Evolutionary conservation across 257 asterid genomes (phyloP).

Genomic region (Dorcoceras hygrometricum): DNA sequence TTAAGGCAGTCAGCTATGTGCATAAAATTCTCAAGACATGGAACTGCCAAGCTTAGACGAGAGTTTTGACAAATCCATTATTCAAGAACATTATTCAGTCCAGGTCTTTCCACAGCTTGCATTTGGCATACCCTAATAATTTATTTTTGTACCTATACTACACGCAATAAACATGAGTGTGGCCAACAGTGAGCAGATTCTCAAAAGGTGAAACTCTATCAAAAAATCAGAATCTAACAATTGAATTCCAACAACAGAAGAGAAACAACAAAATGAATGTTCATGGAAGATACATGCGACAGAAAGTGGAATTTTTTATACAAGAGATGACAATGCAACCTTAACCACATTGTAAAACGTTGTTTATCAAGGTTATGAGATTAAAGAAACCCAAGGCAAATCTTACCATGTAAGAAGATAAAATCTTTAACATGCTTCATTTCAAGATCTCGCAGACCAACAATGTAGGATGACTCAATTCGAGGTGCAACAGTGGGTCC

Average conservation of each 20-base stretch:
- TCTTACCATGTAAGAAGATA: slow-evolving; percentile 80
- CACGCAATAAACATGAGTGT: no score
- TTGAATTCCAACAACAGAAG: not conserved
- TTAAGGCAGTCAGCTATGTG: not conserved
- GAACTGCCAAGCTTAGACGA: slow-evolving; percentile 5
- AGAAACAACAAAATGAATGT: slow-evolving; percentile 5
- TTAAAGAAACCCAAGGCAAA: slow-evolving; percentile 24
- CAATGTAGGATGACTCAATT: slow-evolving; percentile 77
- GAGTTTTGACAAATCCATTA: not conserved
- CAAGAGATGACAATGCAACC: not conserved
- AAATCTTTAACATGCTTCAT: slow-evolving; percentile 94
- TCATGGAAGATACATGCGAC: not conserved
- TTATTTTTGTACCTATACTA: no score
- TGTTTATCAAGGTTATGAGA: slow-evolving; percentile 18
- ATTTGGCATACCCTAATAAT: no score
- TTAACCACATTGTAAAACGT: slow-evolving; percentile 16
- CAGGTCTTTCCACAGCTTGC: slow-evolving; percentile 6
- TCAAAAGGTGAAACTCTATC: no score
- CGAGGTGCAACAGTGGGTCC: slow-evolving; percentile 74
- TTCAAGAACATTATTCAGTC: slow-evolving; percentile 7
- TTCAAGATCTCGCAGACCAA: slow-evolving; percentile 79
- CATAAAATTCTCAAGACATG: slow-evolving; percentile 14
- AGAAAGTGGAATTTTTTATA: slow-evolving; percentile 6
- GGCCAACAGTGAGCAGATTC: no score
- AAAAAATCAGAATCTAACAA: no score